Evolutionary conservation across 805 yeast genomes (phyloP).

Genomic region (Huiozyma naganishii): DNA sequence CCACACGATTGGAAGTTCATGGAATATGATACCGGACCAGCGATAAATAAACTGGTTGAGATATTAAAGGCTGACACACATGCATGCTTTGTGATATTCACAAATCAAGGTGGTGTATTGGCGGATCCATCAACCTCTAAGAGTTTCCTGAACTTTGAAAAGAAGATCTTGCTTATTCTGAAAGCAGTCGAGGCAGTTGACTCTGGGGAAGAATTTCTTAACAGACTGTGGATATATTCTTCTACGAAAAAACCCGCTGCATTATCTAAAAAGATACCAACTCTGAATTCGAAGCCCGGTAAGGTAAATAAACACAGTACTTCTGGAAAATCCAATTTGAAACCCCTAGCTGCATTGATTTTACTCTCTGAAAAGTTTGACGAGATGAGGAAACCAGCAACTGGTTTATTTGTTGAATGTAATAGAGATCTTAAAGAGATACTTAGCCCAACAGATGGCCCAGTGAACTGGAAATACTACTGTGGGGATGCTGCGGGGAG

Average conservation of each 20-base stretch:
- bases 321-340: background rate
- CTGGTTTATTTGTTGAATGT: conserved; percentile 66
- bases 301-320: background rate
- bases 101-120: conserved; percentile 67
- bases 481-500: conserved; percentile 99
- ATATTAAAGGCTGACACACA: conserved; percentile 11
- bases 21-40: conserved; percentile 21
- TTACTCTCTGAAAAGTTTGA: conserved; percentile 8
- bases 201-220: conserved; percentile 18
- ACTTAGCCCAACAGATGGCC: background rate
- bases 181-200: conserved; percentile 19
- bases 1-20: conserved; percentile 72
- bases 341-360: background rate
- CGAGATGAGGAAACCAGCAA: conserved; percentile 57
- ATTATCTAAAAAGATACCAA: conserved; percentile 5
- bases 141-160: conserved; percentile 30
- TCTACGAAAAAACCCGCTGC: conserved; percentile 46
- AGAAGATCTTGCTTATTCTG: conserved; percentile 33
- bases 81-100: conserved; percentile 53
- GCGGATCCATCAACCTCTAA: conserved; percentile 23
- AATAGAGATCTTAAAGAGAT: conserved; percentile 27
- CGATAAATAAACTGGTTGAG: conserved; percentile 13
- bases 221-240: conserved; percentile 43
- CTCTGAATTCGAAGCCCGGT: background rate
- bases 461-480: conserved; percentile 27